phyloP scores from a whole-genome alignment of 2,329 filamentous ascomycete species.

The Monosporascus sp. region DNA sequence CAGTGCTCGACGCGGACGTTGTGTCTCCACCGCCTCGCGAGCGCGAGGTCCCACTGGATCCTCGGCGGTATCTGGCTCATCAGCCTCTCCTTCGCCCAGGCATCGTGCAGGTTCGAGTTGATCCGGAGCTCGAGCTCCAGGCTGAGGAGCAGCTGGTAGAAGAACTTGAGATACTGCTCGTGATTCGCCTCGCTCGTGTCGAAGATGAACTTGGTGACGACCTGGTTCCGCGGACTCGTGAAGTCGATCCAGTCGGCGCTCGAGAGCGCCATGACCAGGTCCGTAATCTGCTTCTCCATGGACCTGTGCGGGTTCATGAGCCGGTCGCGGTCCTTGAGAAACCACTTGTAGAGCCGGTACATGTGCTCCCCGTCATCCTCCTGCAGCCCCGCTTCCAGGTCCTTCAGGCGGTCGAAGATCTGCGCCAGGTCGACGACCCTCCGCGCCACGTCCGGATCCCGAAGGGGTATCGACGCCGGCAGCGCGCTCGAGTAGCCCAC shows the following conservation, averaged over 20 bases:
- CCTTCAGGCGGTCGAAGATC: conserved; percentile 55
- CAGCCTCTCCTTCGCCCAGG: conserved; percentile 59
- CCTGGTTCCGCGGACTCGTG: conserved; percentile 63
- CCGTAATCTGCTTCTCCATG: conserved; percentile 66
- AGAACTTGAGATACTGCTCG: conserved; percentile 60
- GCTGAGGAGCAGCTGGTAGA: conserved; percentile 70
- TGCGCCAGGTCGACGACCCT: conserved; percentile 54
- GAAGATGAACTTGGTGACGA: conserved; percentile 68
- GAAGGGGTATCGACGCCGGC: conserved; percentile 51
- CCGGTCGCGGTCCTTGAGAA: conserved; percentile 64
- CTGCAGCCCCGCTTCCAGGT: conserved; percentile 50
- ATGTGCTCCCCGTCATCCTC: conserved; percentile 46
- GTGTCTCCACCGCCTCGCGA: conserved; percentile 69
- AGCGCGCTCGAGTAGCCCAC: conserved; percentile 52
- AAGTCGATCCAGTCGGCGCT: conserved; percentile 72
- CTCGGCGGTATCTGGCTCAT: conserved; percentile 61
- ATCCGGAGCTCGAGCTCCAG: conserved; percentile 68
- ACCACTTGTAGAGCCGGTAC: conserved; percentile 61
- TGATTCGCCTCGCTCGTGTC: conserved; percentile 52
- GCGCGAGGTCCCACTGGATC: conserved; percentile 66
- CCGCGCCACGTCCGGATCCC: conserved; percentile 53
- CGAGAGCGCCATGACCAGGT: conserved; percentile 64
- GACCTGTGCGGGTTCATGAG: conserved; percentile 54
- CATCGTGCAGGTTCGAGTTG: conserved; percentile 55
- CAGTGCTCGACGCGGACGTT: conserved; percentile 62